Evolutionary conservation across 2,329 filamentous ascomycete species (phyloP), one percentile per base, ranked within the genome.

Genomic region (Colletotrichum sansevieriae): DNA sequence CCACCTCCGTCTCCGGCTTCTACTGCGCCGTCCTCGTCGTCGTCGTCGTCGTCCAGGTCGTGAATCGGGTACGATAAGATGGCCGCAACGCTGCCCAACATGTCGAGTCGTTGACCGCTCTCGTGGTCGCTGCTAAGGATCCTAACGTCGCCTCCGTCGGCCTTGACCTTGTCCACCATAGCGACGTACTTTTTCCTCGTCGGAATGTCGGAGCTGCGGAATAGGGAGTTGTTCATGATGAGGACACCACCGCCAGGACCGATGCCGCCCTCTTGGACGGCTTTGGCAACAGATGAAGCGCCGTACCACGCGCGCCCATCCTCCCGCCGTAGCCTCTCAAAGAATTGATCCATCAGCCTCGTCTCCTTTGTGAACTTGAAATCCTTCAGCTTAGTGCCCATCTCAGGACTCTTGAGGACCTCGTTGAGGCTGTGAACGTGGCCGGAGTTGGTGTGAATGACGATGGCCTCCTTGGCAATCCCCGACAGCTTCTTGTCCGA

Each of bases 61-160:
- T 88, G 82, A 43, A 98, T 86, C 0, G 96, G 95, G 77, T 95
- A 99, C 12, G 95, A 98, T 71, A 98, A 82, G 33, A 98, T 91
- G 1, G 94, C 94, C 15, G 95, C 96, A 70, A 99, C 91, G 18
- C 94, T 92, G 1, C 96, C 95, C 69, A 98, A 78, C 12, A 90
- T 92, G 72, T 95, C 93, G 13, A 99, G 81, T 68, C 94, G 85
- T 81, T 92, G 91, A 1, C 96, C 96, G 78, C 95, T 98, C 82
- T 98, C 95, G 78, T 98, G 95, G 75, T 97, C 92, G 74, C 92
- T 95, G 78, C 95, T 98, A 33, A 98, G 81, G n/a, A 98, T 88
- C 62, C 93, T 85, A 1, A 94, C 93, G 72, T 98, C 94, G 1
- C 95, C 96, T 5, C 95, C 96, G 71, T 94, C 91, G 3, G 90